Conservation (phyloP, 2,329 filamentous ascomycete genomes). For the Fusarium circinatum region DNA sequence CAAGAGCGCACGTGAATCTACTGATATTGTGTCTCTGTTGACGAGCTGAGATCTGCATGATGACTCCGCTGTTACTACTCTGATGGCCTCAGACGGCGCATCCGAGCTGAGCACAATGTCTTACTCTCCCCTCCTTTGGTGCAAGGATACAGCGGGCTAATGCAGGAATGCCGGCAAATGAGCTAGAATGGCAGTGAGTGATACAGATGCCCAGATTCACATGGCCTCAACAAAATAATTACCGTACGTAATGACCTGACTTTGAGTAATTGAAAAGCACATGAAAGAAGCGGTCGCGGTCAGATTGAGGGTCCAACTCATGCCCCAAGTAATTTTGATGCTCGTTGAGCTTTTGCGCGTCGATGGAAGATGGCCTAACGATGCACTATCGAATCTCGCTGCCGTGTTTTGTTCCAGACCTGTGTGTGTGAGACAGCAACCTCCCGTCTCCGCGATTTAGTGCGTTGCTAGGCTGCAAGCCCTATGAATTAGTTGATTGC, state of each 20-base stretch:
- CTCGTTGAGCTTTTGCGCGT: neutral
- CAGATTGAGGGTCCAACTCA: neutral
- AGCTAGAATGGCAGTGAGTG: neutral
- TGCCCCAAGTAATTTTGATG: too few species aligned
- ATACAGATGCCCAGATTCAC: neutral
- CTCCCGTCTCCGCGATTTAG: neutral
- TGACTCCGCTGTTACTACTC: neutral
- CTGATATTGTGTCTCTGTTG: neutral
- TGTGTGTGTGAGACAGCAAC: neutral
- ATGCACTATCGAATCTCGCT: neutral
- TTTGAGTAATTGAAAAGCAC: neutral
- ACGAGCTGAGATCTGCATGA: constrained; percentile 8
- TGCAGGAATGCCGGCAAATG: constrained; percentile 10
- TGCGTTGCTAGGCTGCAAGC: neutral
- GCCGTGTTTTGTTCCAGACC: neutral
- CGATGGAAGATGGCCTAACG: neutral
- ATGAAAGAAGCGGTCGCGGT: neutral
- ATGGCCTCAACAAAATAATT: neutral
- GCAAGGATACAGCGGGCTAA: constrained; percentile 1
- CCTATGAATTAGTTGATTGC: neutral
- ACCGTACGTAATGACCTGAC: neutral
- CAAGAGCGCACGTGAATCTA: neutral
- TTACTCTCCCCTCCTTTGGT: neutral
- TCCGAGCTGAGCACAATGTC: constrained; percentile 15
- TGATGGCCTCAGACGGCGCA: constrained; percentile 1